Evolutionary conservation across 805 yeast species (phyloP), one percentile per base, ranked within the genome.

Genomic region (Yarrowia porcina): DNA sequence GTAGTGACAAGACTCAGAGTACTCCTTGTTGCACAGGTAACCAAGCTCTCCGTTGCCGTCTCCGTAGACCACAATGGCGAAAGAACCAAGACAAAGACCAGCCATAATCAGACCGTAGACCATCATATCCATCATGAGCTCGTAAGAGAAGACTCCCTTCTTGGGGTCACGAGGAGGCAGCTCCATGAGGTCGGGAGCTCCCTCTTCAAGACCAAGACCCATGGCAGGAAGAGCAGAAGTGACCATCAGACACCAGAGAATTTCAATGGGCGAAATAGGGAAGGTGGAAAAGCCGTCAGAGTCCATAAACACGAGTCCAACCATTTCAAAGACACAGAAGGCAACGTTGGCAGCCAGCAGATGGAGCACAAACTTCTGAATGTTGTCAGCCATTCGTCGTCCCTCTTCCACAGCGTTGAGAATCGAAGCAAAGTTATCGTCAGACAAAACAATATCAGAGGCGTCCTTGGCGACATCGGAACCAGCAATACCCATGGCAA

Each of bases 401-500:
- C 93, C 93, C 74, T 88, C 93, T 72, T 87, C 90, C 64, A 88
- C 82, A n/a, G 90, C 93, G 72, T 85, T 84, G 63, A 87, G 79
- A 70, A 88, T 88, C 17, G 92, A 86, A 5, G 92, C 89, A 74
- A 88, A 88, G 73, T 88, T 88, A 76, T 88, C 86, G 72, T 88
- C 93, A 23, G 87, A 80, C 54, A 88, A 78, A 17, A 88, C 89
- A 72, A 88, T 86, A 72, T 88, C 93, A 50, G 88, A 80, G 5
- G 91, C 90, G 71, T 87, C 90, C 72, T 88, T 88, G n/a, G 93
- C 93, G 36, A 88, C 93, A 76, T 88, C 93, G 12, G 89, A 84
- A 9, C 93, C 93, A 66, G 86, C 82, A 75, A 83, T 77, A 52
- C 93, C 93, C 93, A 88, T 88, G 11, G 93, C 90, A 72, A 88